These are phyloP conservation scores for Plasmodium berghei DNA, from an alignment of 169 alveolate genomes.

Conservation along the genomic window DNA sequence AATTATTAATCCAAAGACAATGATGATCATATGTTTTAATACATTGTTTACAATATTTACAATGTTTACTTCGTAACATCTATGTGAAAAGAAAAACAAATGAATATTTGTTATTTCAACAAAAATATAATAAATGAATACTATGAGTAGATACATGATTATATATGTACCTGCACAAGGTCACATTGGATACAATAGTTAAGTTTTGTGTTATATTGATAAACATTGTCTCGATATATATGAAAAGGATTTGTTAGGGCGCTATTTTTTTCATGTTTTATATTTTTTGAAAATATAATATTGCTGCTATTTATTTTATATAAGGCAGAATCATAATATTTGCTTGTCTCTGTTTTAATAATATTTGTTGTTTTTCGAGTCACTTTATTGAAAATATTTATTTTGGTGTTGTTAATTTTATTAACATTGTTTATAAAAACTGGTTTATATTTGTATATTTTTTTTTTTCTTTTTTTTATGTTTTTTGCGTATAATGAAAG, in stretches of 20 bases:
- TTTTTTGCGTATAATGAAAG: neutral
- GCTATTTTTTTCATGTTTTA: neutral
- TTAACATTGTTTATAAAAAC: neutral
- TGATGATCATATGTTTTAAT: slow-evolving; percentile 57
- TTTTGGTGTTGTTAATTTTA: neutral
- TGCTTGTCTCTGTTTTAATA: neutral
- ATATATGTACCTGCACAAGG: slow-evolving; percentile 4
- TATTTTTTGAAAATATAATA: slow-evolving; percentile 27
- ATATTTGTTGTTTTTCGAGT: neutral
- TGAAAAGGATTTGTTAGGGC: neutral
- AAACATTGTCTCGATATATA: neutral
- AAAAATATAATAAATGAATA: neutral
- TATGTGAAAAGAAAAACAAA: neutral
- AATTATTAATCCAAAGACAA: slow-evolving; percentile 63
- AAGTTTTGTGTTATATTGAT: slow-evolving; percentile 15
- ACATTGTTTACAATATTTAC: slow-evolving; percentile 27
- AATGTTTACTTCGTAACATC: slow-evolving; percentile 39
- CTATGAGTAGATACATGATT: neutral
- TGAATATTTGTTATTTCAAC: neutral
- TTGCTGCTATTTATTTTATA: slow-evolving; percentile 7
- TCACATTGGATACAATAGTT: slow-evolving; percentile 1
- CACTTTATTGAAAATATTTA: neutral
- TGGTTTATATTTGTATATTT: neutral
- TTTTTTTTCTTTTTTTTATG: neutral
- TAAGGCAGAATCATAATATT: neutral